These are phyloP conservation scores for Echinochloa phyllopogon DNA, from an alignment of 176 grass and related monocot species.

Conservation along the genomic window DNA sequence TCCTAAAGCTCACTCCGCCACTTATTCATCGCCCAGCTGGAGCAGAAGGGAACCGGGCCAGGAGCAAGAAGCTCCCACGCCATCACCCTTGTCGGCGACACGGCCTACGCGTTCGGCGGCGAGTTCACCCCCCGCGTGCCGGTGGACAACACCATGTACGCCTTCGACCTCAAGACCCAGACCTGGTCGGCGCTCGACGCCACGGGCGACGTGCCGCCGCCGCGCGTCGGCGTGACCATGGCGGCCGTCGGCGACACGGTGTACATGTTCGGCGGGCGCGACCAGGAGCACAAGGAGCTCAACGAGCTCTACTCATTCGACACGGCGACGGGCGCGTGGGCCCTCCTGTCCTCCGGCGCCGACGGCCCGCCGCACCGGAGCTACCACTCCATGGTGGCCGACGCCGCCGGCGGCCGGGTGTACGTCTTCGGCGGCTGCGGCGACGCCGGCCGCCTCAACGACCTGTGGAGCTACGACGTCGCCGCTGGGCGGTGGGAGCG, in stretches of 20 bases:
- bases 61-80: conserved; percentile 88
- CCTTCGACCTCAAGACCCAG: conserved; percentile 62
- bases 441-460: conserved; percentile 72
- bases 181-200: conserved; percentile 65
- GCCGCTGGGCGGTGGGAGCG: conserved; percentile 45
- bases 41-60: conserved; percentile 66
- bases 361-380: conserved; percentile 67
- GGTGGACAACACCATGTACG: conserved; percentile 86
- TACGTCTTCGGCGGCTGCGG: conserved; percentile 88
- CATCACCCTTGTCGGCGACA: conserved; percentile 63
- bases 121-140: conserved; percentile 86
- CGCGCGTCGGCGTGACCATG: conserved; percentile 88
- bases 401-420: conserved; percentile 38
- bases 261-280: conserved; percentile 76
- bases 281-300: conserved; percentile 78
- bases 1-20: not conserved
- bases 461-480: conserved; percentile 73
- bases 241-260: conserved; percentile 57
- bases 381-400: conserved; percentile 84
- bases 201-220: conserved; percentile 66
- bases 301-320: conserved; percentile 86
- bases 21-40: conserved; percentile 45
- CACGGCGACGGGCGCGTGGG: conserved; percentile 55
- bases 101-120: conserved; percentile 82
- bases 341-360: conserved; percentile 63